These are phyloP conservation scores for Asterophora parasitica DNA, from an alignment of 768 basidiomycete species.

Conservation along the genomic window DNA sequence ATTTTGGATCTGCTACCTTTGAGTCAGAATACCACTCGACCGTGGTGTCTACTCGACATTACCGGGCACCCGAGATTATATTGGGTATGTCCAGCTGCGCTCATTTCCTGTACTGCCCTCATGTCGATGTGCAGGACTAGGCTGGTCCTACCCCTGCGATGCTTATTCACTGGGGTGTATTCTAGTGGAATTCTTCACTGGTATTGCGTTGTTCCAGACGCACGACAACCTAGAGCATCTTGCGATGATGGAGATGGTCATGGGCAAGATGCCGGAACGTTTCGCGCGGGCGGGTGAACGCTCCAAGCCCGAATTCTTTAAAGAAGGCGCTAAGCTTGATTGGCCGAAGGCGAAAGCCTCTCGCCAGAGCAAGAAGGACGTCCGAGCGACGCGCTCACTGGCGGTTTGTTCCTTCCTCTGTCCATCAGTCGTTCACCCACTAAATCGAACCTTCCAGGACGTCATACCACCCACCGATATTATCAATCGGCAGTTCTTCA, in stretches of 20 bases:
- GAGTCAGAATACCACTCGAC: conserved; percentile 98
- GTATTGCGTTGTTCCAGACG: conserved; percentile 97
- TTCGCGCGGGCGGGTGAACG: conserved; percentile 73
- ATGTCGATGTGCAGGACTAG: conserved; percentile 58
- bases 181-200: conserved; percentile 97
- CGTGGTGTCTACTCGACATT: conserved; percentile 96
- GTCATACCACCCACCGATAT: conserved; percentile 77
- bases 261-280: conserved; percentile 94
- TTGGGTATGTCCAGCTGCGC: conserved; percentile 56
- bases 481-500: conserved; percentile 76
- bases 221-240: conserved; percentile 99
- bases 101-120: neutral
- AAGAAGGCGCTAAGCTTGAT: conserved; percentile 76
- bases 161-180: conserved; percentile 98
- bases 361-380: conserved; percentile 91
- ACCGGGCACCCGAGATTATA: conserved; percentile 98
- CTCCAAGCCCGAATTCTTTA: conserved; percentile 92
- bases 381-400: conserved; percentile 75
- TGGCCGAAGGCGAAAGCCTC: conserved; percentile 89
- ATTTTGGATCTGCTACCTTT: conserved; percentile 98
- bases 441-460: conserved; percentile 43
- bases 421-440: conserved; percentile 9
- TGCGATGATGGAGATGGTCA: conserved; percentile 99
- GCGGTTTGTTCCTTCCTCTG: conserved; percentile 46
- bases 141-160: conserved; percentile 98